Base-by-base conservation (phyloP, 768 basidiomycete species). In the Tulasnella sp. region DNA sequence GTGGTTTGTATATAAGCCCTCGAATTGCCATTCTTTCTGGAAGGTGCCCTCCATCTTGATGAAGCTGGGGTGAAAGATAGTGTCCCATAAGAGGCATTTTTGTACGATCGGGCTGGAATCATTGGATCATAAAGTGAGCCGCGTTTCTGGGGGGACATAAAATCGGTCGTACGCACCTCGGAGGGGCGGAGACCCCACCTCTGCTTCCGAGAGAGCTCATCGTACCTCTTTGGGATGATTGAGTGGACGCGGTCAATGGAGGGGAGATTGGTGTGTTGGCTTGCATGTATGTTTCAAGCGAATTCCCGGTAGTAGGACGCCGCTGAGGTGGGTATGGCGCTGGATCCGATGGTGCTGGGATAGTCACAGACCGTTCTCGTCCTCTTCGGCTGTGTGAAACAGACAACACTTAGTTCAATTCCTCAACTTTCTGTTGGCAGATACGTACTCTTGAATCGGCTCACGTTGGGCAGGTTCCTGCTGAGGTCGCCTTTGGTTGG, bases 11-110 rank as follows among this genome's bases (percentile, higher is more conserved):
- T 56, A 56, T 2, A 56, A 41, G 4, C 54, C 54, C 34, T 32
- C 43, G 27, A 56, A 56, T 42, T 56, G 38, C 54, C 54, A 56
- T 17, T 54, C 52, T n/a, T 42, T 26, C 5, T 24, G 38, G 54
- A 56, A 56, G 34, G 41, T 44, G 1, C 19, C 17, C 11, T 42
- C 24, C 19, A 27, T 42, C 34, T 21, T 21, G 41, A 56, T n/a
- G 15, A 56, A 56, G 3, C 34, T 23, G 7, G 54, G 54, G 21
- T 56, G 54, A 24, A 56, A 56, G 26, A 56, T 45, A 13, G 38
- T 43, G 8, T 56, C 54, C 54, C 54, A 56, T 42, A 42, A 24
- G 1, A 56, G 54, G 23, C 34, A 42, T 24, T 24, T 56, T 24
- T 44, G 41, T 5, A 34, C 51, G 41, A 38, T 21, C 26, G 51